Evolutionary conservation across 441 rosid genomes (phyloP).

Genomic region (Pelargonium fulgidum): DNA sequence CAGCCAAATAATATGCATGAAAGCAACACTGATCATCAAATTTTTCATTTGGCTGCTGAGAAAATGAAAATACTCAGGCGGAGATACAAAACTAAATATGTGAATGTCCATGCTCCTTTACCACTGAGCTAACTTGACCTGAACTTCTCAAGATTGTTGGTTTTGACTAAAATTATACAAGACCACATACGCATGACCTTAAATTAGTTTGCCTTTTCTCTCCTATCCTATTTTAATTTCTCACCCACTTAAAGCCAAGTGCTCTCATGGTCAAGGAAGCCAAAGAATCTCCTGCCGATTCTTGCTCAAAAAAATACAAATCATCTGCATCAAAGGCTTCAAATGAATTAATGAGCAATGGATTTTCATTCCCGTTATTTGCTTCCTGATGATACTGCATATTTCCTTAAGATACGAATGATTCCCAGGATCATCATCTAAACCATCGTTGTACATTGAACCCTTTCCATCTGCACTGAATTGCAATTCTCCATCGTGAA

Average conservation of each 20-base stretch:
- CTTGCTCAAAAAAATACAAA: conserved; percentile 83
- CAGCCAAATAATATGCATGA: no score
- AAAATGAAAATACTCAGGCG: no score
- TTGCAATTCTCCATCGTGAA: conserved; percentile 19
- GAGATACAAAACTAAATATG: background rate
- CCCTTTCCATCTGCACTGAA: conserved; percentile 49
- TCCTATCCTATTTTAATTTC: background rate
- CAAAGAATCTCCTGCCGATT: conserved; percentile 36
- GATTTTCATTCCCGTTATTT: conserved; percentile 38
- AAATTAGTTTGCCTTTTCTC: background rate
- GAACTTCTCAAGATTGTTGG: background rate
- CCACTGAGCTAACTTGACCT: background rate
- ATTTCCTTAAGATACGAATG: conserved; percentile 26
- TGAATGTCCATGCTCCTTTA: background rate
- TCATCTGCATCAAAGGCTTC: conserved; percentile 80
- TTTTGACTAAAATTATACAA: background rate
- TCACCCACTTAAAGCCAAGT: no score
- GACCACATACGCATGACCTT: background rate
- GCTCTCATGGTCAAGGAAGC: conserved; percentile 31
- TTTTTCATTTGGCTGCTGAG: background rate
- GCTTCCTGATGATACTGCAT: conserved; percentile 19
- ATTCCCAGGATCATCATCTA: conserved; percentile 41
- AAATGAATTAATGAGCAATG: conserved; percentile 57
- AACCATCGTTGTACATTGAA: conserved; percentile 45
- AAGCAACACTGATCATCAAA: background rate